Percentiles rank a stretch among this genome's conserved stretches.
These are phyloP conservation scores for Psidium friedrichsthalianum DNA, from an alignment of 345 rosid genomes.

Conservation along the genomic window DNA sequence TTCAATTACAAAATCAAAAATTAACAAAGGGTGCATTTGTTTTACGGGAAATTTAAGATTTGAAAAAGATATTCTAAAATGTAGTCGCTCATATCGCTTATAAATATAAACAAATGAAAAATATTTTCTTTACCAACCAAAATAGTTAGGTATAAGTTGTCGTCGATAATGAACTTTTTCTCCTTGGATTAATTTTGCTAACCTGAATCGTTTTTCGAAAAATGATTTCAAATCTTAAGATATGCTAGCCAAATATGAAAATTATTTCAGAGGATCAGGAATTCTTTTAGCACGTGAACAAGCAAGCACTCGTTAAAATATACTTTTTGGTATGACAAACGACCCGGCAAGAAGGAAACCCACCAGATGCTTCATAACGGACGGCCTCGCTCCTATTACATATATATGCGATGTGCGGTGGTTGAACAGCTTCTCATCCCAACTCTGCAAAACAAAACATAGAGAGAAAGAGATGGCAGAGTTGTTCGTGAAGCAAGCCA, in stretches of 20 bases:
- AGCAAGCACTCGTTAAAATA: background rate
- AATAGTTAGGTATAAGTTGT: too few relatives aligned
- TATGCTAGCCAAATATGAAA: too few relatives aligned
- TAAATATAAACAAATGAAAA: too few relatives aligned
- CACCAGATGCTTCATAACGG: background rate
- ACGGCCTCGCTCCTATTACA: background rate
- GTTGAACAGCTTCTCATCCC: background rate
- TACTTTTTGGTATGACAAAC: background rate
- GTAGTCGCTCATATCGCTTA: too few relatives aligned
- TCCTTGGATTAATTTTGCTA: too few relatives aligned
- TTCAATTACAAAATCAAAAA: background rate
- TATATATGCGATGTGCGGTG: background rate
- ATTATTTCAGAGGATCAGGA: background rate
- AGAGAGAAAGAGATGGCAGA: constrained; percentile 36
- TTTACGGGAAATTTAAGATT: too few relatives aligned
- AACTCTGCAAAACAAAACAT: background rate
- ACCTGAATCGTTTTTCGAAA: too few relatives aligned
- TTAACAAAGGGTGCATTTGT: too few relatives aligned
- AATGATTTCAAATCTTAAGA: too few relatives aligned
- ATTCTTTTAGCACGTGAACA: background rate
- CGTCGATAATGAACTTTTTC: too few relatives aligned
- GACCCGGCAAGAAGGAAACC: background rate
- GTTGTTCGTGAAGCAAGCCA: constrained; percentile 66
- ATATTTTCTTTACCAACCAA: too few relatives aligned
- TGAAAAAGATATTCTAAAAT: too few relatives aligned